A percentile compares a stretch with the other conserved stretches of the same genome.
phyloP scores from a whole-genome alignment of 202 grass and related monocot genomes.

The Schoenoplectus tabernaemontani region DNA sequence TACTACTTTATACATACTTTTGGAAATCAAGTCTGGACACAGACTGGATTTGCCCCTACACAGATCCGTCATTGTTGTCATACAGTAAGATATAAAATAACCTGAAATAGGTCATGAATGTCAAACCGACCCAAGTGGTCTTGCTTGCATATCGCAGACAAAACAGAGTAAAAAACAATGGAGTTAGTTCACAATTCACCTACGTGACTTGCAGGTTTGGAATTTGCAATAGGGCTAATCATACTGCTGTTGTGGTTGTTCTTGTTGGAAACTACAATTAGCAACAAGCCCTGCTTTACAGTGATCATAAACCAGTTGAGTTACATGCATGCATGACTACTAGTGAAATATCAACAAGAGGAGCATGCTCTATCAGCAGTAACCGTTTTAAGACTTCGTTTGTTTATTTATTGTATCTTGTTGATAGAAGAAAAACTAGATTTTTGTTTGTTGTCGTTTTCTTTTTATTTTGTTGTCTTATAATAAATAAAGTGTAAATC shows the following conservation, averaged over 20 bases:
- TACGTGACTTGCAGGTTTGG: too few species aligned
- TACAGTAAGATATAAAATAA: too few species aligned
- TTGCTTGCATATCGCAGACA: neutral
- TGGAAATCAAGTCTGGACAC: too few species aligned
- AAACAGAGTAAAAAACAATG: neutral
- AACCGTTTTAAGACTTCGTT: neutral
- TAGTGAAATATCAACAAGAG: neutral
- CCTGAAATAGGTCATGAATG: neutral
- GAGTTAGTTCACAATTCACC: neutral
- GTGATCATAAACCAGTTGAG: neutral
- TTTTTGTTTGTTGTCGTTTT: too few species aligned
- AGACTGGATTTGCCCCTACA: too few species aligned
- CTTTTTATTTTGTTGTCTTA: too few species aligned
- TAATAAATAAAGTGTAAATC: too few species aligned
- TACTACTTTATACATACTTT: too few species aligned
- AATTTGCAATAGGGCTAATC: neutral
- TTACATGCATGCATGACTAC: neutral
- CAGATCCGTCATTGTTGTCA: too few species aligned
- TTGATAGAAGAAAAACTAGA: too few species aligned
- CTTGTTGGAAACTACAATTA: neutral
- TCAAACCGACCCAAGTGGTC: neutral
- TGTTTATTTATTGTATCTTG: too few species aligned
- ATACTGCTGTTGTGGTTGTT: neutral
- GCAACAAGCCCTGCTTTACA: neutral
- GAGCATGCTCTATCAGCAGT: neutral